Percentiles rank a stretch among this genome's conserved stretches.
phyloP scores from a whole-genome alignment of 2,329 filamentous ascomycete genomes.

The Alternaria alternata region DNA sequence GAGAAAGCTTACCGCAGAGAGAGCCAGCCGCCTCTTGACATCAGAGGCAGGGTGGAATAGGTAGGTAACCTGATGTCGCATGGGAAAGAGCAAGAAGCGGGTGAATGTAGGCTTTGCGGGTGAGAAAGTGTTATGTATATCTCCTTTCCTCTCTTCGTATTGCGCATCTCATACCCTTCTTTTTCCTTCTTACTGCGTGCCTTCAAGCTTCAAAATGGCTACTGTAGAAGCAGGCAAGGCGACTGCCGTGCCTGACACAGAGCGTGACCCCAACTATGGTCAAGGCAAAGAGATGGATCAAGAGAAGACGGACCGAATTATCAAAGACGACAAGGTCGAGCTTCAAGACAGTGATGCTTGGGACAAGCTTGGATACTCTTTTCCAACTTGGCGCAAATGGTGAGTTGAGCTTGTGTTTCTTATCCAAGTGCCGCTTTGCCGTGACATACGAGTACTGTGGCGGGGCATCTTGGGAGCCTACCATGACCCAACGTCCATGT shows the following conservation, averaged over 20 bases:
- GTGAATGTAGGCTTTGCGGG: background rate
- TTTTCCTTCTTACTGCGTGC: background rate
- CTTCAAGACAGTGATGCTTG: slow-evolving; percentile 54
- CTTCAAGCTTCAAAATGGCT: slow-evolving; percentile 10
- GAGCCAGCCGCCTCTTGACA: slow-evolving; percentile 26
- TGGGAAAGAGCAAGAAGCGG: background rate
- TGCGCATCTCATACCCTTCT: background rate
- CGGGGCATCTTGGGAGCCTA: background rate
- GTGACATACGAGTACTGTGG: background rate
- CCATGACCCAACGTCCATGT: background rate
- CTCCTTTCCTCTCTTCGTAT: background rate
- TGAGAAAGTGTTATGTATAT: slow-evolving; percentile 1
- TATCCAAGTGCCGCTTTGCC: slow-evolving; percentile 36
- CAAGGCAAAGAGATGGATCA: slow-evolving; percentile 23
- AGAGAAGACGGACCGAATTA: slow-evolving; percentile 31
- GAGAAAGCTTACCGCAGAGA: slow-evolving; percentile 17
- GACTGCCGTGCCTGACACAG: slow-evolving; percentile 35
- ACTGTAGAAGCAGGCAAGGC: slow-evolving; percentile 18
- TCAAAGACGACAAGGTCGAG: slow-evolving; percentile 39
- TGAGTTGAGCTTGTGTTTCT: slow-evolving; percentile 13
- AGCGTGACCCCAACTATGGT: slow-evolving; percentile 30
- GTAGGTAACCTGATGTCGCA: slow-evolving; percentile 2
- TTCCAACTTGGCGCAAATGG: slow-evolving; percentile 57
- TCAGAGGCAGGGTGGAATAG: slow-evolving; percentile 17
- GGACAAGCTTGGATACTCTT: slow-evolving; percentile 56